Percentiles rank a stretch among this genome's conserved stretches.
Conservation (phyloP, 805 yeast species). For the Schwanniomyces occidentalis region DNA sequence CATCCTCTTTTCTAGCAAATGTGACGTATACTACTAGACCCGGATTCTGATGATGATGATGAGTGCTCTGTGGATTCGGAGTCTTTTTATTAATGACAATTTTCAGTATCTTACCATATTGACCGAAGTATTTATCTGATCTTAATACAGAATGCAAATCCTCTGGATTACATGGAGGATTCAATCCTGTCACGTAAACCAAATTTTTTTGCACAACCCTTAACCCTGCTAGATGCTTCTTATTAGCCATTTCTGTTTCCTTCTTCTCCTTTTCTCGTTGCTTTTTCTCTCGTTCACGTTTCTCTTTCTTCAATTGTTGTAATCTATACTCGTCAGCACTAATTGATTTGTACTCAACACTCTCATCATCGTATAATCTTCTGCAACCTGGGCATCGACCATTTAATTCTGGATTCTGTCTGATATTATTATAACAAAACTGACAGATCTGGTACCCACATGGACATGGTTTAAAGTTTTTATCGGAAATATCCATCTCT, state of each 20-base stretch:
- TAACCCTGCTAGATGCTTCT: constrained; percentile 93
- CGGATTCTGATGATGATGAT: constrained; percentile 52
- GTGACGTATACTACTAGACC: constrained; percentile 97
- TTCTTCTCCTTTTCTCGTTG: constrained; percentile 89
- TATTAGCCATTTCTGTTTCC: constrained; percentile 79
- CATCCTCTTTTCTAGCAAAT: constrained; percentile 90
- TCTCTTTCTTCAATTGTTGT: constrained; percentile 78
- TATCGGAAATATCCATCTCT: constrained; percentile 95
- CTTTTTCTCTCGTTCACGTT: constrained; percentile 77
- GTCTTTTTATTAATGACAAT: constrained; percentile 85
- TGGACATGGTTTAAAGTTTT: constrained; percentile 98
- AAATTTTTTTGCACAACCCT: constrained; percentile 97
- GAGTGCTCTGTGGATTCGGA: constrained; percentile 40
- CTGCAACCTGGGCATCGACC: constrained; percentile 99
- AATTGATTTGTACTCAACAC: constrained; percentile 81
- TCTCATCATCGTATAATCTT: constrained; percentile 87
- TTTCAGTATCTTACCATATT: constrained; percentile 92
- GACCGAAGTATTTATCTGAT: constrained; percentile 96
- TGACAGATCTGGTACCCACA: constrained; percentile 99
- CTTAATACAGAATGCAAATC: constrained; percentile 81
- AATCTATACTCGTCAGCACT: constrained; percentile 84
- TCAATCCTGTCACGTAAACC: constrained; percentile 93
- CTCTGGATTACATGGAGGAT: constrained; percentile 78
- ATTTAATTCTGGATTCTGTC: constrained; percentile 92
- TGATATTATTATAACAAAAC: constrained; percentile 94